Percentiles rank a stretch among this genome's conserved stretches.
Evolutionary conservation across 768 basidiomycete genomes (phyloP).

Genomic region (Psilocybe subaeruginosa): DNA sequence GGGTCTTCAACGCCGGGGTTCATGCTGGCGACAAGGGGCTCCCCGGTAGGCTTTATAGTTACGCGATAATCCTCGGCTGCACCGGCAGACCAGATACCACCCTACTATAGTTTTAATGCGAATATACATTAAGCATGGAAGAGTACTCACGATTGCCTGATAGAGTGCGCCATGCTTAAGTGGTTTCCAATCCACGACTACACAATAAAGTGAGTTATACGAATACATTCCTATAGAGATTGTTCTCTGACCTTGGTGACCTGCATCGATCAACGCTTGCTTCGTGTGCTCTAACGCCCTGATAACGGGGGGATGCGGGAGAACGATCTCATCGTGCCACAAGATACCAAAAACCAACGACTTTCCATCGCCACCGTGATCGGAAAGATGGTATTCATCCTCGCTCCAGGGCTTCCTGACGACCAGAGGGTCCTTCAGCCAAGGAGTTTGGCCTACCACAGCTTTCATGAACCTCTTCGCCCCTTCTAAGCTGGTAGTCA

Average conservation of each 20-base stretch:
- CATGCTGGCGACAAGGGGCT: slow-evolving; percentile 60
- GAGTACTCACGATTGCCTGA: slow-evolving; percentile 38
- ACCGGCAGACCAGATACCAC: slow-evolving; percentile 48
- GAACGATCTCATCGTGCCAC: slow-evolving; percentile 65
- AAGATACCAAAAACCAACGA: slow-evolving; percentile 59
- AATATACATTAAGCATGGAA: neutral
- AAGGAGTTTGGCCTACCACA: slow-evolving; percentile 61
- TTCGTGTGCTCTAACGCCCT: slow-evolving; percentile 62
- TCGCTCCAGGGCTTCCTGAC: slow-evolving; percentile 64
- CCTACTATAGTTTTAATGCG: slow-evolving; percentile 25
- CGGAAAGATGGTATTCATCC: slow-evolving; percentile 57
- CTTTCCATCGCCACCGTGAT: slow-evolving; percentile 49
- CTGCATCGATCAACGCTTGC: slow-evolving; percentile 57
- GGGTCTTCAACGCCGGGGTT: slow-evolving; percentile 27
- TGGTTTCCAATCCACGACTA: slow-evolving; percentile 75
- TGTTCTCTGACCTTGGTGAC: slow-evolving; percentile 59
- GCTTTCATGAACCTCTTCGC: slow-evolving; percentile 69
- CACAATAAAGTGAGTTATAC: neutral
- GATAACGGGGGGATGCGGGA: slow-evolving; percentile 66
- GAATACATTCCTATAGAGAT: neutral
- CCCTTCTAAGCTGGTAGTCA: slow-evolving; percentile 59
- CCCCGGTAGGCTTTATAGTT: slow-evolving; percentile 43
- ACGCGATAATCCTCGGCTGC: slow-evolving; percentile 47
- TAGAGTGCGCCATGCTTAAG: slow-evolving; percentile 52
- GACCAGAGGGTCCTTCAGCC: slow-evolving; percentile 66